phyloP scores from a whole-genome alignment of 768 basidiomycete species.

The Leccinum subtestaceum region DNA sequence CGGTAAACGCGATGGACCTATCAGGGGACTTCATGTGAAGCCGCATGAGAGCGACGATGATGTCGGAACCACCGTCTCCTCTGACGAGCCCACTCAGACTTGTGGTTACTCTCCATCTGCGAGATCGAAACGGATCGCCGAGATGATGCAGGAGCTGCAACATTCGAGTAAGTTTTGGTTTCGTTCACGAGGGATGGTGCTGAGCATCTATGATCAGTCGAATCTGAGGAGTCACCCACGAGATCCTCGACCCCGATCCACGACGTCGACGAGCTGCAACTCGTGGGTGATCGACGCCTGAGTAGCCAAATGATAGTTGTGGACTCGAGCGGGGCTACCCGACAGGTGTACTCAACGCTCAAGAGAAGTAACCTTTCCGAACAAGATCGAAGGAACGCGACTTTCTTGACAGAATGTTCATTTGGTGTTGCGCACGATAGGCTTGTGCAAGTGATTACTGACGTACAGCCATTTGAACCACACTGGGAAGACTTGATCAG shows the following conservation, averaged over 20 bases:
- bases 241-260: slow-evolving; percentile 48
- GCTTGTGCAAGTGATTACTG: slow-evolving; percentile 89
- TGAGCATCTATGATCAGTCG: slow-evolving; percentile 17
- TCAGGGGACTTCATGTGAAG: slow-evolving; percentile 51
- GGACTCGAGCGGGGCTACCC: slow-evolving; percentile 29
- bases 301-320: slow-evolving; percentile 28
- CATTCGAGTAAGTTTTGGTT: slow-evolving; percentile 56
- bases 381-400: slow-evolving; percentile 44
- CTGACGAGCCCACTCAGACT: slow-evolving; percentile 17
- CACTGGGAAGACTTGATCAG: slow-evolving; percentile 81
- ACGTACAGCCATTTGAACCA: slow-evolving; percentile 91
- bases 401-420: slow-evolving; percentile 93
- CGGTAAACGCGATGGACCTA: slow-evolving; percentile 87
- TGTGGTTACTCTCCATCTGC: slow-evolving; percentile 50
- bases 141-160: slow-evolving; percentile 74
- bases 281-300: slow-evolving; percentile 42
- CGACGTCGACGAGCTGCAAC: slow-evolving; percentile 46
- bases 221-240: slow-evolving; percentile 54
- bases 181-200: slow-evolving; percentile 1
- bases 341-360: slow-evolving; percentile 45
- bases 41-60: slow-evolving; percentile 40
- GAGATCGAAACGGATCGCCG: slow-evolving; percentile 77
- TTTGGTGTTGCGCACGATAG: slow-evolving; percentile 93
- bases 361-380: slow-evolving; percentile 38
- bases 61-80: slow-evolving; percentile 22